Percentiles rank a stretch among this genome's conserved stretches.
phyloP scores from a whole-genome alignment of 192 early-diverging fungal genomes.

The Geranomyces variabilis region DNA sequence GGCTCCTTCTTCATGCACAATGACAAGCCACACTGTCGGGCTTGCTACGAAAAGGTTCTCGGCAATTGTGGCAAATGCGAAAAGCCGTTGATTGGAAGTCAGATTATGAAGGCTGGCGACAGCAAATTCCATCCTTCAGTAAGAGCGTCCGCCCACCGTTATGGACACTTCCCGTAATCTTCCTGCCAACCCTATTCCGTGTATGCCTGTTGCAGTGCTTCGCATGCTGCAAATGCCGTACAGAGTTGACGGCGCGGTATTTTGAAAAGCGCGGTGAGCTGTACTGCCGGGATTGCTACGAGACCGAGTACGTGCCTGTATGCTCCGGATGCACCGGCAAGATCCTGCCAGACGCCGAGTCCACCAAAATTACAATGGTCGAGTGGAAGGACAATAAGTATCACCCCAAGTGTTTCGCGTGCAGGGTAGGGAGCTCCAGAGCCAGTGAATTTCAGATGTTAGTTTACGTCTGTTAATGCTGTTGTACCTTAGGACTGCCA shows the following conservation, averaged over 20 bases:
- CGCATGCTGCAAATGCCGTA: slow-evolving; percentile 27
- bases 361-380: slow-evolving; percentile 25
- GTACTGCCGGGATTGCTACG: slow-evolving; percentile 28
- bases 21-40: slow-evolving; percentile 19
- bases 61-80: slow-evolving; percentile 26
- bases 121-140: slow-evolving; percentile 32
- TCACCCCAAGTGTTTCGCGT: slow-evolving; percentile 31
- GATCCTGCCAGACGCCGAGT: slow-evolving; percentile 22
- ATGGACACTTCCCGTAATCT: no score
- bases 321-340: slow-evolving; percentile 20
- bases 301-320: slow-evolving; percentile 12
- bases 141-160: no score
- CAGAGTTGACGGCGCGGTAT: slow-evolving; percentile 24
- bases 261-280: slow-evolving; percentile 25
- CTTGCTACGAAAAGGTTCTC: slow-evolving; percentile 27
- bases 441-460: background rate
- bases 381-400: slow-evolving; percentile 30
- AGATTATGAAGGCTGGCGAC: slow-evolving; percentile 27
- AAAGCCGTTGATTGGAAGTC: slow-evolving; percentile 8
- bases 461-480: background rate
- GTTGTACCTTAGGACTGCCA: slow-evolving; percentile 19
- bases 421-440: slow-evolving; percentile 12
- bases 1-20: slow-evolving; percentile 28
- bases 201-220: slow-evolving; percentile 22
- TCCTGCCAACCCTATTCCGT: background rate